Evolutionary conservation across 441 rosid species (phyloP), one percentile per base, ranked within the genome.

Genomic region (Populus hybrid): DNA sequence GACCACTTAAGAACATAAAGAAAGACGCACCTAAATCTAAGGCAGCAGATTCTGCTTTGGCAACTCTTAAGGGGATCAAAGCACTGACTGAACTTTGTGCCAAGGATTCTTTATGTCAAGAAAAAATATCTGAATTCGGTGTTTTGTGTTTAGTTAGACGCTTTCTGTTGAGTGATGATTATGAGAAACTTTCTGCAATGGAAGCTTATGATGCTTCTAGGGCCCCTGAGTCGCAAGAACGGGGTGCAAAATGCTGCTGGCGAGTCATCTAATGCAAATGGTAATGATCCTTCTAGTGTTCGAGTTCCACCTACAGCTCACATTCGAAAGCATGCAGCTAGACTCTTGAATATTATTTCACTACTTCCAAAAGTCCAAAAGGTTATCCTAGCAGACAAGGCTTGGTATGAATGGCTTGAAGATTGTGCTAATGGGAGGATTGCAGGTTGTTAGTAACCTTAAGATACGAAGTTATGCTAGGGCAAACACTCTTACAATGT

Each of bases 181-280:
- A 87, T 84, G 99, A 94, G 87, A 94, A 88, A 83, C 86, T 96
- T 64, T 93, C 98, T 50, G 98, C 97, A 35, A 82, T 83, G 74
- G 98, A 96, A 86, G 94, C 96, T 79, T 96, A 96, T 86, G 97
- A 92, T 81, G 99, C 99, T 26, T 94, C 98, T 72, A 86, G 94
- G 82, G 86, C 83, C 75, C 84, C 86, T 24, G 94, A 92, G 79
- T 86, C 91, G 32, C 91, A 81, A 73, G 94, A 88, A 78, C 82
- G 80, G 69, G 81, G 74, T 77, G 74, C 88, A n/a, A 78, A 86
- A 83, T 82, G 76, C 71, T 79, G 71, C 79, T 71, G 83, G 86
- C 67, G 93, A 87, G 79, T 85, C 89, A 26, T 74, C 90, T 67
- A 67, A 79, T 72, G 64, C 84, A 65, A 81, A 79, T 83, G 50